Percentiles rank a stretch among this genome's conserved stretches.
These are phyloP conservation scores for Claviceps pazoutovae DNA, from an alignment of 2,329 filamentous ascomycete species.

Conservation along the genomic window DNA sequence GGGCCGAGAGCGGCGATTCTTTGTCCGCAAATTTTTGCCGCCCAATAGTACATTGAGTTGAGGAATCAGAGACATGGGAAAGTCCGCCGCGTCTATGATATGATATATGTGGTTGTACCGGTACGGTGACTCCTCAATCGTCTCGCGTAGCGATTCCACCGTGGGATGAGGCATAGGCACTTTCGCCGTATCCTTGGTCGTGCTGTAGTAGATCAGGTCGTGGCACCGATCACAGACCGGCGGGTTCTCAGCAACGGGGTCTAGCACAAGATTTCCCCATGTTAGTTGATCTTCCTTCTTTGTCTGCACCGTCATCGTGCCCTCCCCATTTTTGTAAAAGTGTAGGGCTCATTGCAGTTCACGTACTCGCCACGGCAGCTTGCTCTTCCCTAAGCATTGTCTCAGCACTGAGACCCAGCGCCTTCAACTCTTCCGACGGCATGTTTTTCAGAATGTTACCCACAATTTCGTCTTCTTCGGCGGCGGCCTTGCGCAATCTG, in stretches of 20 bases:
- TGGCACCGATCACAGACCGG: slow-evolving; percentile 84
- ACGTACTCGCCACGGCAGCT: slow-evolving; percentile 1
- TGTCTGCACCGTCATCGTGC: neutral
- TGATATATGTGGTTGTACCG: slow-evolving; percentile 93
- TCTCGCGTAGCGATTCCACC: slow-evolving; percentile 66
- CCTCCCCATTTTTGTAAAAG: neutral
- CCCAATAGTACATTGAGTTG: slow-evolving; percentile 57
- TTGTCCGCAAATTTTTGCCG: slow-evolving; percentile 59
- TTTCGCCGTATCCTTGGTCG: slow-evolving; percentile 29
- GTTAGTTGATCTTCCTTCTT: neutral
- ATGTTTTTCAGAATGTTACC: slow-evolving; percentile 29
- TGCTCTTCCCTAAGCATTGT: slow-evolving; percentile 16
- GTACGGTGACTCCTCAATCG: slow-evolving; percentile 77
- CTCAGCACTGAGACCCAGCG: slow-evolving; percentile 32
- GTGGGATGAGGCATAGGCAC: slow-evolving; percentile 66
- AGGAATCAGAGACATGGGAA: slow-evolving; percentile 83
- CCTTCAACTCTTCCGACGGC: slow-evolving; percentile 26
- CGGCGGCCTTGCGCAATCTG: slow-evolving; percentile 5
- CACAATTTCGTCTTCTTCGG: slow-evolving; percentile 36
- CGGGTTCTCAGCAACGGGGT: slow-evolving; percentile 15
- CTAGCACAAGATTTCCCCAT: neutral
- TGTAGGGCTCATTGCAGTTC: too few species aligned
- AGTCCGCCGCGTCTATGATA: slow-evolving; percentile 87
- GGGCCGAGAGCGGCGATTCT: slow-evolving; percentile 62
- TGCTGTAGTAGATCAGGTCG: slow-evolving; percentile 60